phyloP scores from a whole-genome alignment of 345 rosid genomes.

The Populus ilicifolia region DNA sequence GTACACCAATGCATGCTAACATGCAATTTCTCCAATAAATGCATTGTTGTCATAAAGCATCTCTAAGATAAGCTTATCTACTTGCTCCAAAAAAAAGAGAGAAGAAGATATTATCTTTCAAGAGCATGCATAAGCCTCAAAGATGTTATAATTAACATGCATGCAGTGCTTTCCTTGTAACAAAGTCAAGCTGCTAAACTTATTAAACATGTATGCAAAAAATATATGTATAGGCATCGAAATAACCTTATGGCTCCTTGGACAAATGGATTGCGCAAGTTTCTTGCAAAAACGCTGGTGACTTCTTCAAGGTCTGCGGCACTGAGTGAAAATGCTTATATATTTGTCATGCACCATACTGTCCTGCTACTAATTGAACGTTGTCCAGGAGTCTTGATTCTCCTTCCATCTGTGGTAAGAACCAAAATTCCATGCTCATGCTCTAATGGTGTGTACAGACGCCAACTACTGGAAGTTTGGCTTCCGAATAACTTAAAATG shows the following conservation, averaged over 20 bases:
- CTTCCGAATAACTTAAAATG: background rate
- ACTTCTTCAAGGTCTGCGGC: slow-evolving; percentile 85
- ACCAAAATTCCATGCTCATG: background rate
- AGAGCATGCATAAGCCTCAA: background rate
- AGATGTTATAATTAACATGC: background rate
- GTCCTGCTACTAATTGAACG: slow-evolving; percentile 51
- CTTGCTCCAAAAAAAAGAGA: no score
- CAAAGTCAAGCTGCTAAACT: background rate
- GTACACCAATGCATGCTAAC: background rate
- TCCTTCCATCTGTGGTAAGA: slow-evolving; percentile 45
- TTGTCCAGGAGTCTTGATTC: slow-evolving; percentile 41
- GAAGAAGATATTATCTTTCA: background rate
- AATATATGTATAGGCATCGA: background rate
- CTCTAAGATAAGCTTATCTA: background rate
- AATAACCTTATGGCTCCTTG: slow-evolving; percentile 81
- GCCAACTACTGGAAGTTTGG: background rate
- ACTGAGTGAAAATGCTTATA: slow-evolving; percentile 78
- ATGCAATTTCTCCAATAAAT: background rate
- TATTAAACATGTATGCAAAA: background rate
- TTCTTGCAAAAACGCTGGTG: slow-evolving; percentile 59
- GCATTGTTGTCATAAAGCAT: background rate
- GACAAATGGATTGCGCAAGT: slow-evolving; percentile 56
- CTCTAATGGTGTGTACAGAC: background rate
- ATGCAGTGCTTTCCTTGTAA: background rate
- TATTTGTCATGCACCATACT: slow-evolving; percentile 64